Conservation (phyloP, 306 rosid species). For the Cucumis hystrix region DNA sequence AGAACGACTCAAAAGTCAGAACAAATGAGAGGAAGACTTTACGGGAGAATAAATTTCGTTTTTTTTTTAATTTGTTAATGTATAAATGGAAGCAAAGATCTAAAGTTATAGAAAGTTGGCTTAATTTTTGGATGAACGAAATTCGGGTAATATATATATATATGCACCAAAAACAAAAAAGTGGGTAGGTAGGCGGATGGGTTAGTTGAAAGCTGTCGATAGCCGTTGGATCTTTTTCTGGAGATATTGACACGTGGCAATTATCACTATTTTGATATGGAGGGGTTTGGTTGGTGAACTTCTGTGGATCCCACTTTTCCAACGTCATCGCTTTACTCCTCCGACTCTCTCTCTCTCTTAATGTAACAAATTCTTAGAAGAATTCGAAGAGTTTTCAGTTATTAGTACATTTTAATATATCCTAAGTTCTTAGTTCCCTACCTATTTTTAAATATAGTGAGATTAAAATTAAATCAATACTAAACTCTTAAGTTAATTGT, state of each 20-base stretch:
- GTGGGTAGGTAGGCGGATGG: slow-evolving; percentile 60
- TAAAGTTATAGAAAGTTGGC: background rate
- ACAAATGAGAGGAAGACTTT: background rate
- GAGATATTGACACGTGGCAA: slow-evolving; percentile 28
- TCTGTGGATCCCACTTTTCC: background rate
- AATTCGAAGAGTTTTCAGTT: too few relatives aligned
- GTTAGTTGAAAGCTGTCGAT: slow-evolving; percentile 51
- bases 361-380: too few relatives aligned
- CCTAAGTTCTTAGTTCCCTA: too few relatives aligned
- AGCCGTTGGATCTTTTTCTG: slow-evolving; percentile 36
- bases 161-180: background rate
- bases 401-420: too few relatives aligned
- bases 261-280: background rate
- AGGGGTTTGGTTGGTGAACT: background rate
- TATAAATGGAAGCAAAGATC: too few relatives aligned
- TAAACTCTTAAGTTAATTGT: too few relatives aligned
- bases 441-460: too few relatives aligned
- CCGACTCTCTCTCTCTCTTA: too few relatives aligned
- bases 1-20: background rate
- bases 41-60: too few relatives aligned
- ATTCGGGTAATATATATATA: background rate
- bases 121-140: background rate
- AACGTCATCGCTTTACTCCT: too few relatives aligned
- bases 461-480: too few relatives aligned
- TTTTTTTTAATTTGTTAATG: too few relatives aligned